Conservation (phyloP, 1,284 basidiomycete genomes). For the Apiotrichum siamense region DNA sequence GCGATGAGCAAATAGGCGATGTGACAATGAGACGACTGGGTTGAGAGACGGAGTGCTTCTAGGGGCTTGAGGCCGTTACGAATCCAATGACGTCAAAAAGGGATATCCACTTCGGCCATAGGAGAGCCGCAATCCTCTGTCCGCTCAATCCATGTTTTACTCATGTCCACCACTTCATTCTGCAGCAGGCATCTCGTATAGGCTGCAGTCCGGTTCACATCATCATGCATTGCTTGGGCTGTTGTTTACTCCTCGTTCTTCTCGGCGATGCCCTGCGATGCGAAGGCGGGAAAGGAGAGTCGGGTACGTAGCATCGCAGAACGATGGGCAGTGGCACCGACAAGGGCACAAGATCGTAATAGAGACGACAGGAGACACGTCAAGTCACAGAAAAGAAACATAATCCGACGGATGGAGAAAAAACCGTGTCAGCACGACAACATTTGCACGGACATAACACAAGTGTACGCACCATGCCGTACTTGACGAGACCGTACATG, state of each 20-base stretch:
- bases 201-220: too few species aligned
- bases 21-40: too few species aligned
- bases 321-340: too few species aligned
- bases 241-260: conserved; percentile 1
- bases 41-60: too few species aligned
- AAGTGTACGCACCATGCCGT: conserved; percentile 41
- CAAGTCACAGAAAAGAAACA: not conserved
- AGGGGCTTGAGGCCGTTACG: too few species aligned
- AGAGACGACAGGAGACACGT: not conserved
- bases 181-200: too few species aligned
- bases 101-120: too few species aligned
- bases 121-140: too few species aligned
- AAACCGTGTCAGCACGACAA: conserved; percentile 6
- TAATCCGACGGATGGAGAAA: not conserved
- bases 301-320: not conserved
- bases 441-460: not conserved
- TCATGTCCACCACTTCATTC: too few species aligned
- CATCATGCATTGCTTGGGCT: not conserved
- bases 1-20: not conserved
- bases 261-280: conserved; percentile 16
- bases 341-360: too few species aligned
- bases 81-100: too few species aligned
- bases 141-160: too few species aligned
- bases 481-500: conserved; percentile 40
- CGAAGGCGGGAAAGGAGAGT: not conserved